Conservation (phyloP, 2,329 filamentous ascomycete species). For the Exophiala sp. region DNA sequence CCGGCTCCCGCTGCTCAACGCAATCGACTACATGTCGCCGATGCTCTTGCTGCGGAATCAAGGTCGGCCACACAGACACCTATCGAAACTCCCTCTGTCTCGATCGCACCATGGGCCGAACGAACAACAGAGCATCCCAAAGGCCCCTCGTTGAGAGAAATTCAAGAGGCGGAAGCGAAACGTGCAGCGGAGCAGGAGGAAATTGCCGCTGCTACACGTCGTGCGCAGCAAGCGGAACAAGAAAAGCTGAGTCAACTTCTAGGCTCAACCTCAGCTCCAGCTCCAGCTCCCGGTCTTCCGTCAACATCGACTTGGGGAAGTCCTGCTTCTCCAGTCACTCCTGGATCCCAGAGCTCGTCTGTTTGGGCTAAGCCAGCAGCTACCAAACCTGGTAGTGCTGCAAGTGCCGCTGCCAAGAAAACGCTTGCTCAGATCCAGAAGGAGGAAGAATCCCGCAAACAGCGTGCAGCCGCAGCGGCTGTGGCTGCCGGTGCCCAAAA, state of each 20-base stretch:
- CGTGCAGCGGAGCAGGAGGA: constrained; percentile 89
- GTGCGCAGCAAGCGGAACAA: constrained; percentile 66
- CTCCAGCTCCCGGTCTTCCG: constrained; percentile 74
- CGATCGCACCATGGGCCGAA: constrained; percentile 92
- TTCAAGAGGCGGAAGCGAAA: constrained; percentile 90
- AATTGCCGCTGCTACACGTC: constrained; percentile 70
- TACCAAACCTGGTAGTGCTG: constrained; percentile 38
- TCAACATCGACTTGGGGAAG: constrained; percentile 87
- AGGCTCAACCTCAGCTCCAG: constrained; percentile 57
- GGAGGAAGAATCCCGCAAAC: constrained; percentile 88
- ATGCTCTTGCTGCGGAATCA: constrained; percentile 61
- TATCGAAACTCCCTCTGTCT: constrained; percentile 61
- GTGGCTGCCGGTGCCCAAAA: constrained; percentile 48
- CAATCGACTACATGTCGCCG: constrained; percentile 76
- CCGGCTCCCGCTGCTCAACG: constrained; percentile 87
- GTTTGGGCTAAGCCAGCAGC: constrained; percentile 51
- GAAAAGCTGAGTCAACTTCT: constrained; percentile 57
- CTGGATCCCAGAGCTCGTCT: constrained; percentile 42
- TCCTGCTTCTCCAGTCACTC: constrained; percentile 63
- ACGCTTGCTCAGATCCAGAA: constrained; percentile 94
- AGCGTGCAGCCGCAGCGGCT: constrained; percentile 58
- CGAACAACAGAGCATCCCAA: constrained; percentile 70
- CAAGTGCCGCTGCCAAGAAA: constrained; percentile 62
- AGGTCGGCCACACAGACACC: constrained; percentile 76
- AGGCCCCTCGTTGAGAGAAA: constrained; percentile 90